Percentiles rank a stretch among this genome's conserved stretches.
Evolutionary conservation across 768 basidiomycete species (phyloP).

Genomic region (Mycena polygramma): DNA sequence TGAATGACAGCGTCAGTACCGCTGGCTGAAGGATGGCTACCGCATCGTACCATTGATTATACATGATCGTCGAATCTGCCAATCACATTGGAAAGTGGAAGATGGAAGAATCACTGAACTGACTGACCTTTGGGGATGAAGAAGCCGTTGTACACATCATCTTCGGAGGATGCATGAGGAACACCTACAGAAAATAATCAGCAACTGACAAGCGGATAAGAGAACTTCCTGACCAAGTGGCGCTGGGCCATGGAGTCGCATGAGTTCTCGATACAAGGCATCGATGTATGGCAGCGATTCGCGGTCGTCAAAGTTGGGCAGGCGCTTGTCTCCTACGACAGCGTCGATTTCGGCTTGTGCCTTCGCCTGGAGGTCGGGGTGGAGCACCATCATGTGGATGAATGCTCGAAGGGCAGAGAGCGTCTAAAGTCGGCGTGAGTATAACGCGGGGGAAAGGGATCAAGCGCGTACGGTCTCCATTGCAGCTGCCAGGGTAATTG

Average conservation of each 20-base stretch:
- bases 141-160: conserved; percentile 36
- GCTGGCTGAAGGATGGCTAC: neutral
- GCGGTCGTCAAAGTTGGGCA: conserved; percentile 36
- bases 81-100: neutral
- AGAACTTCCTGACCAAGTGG: conserved; percentile 28
- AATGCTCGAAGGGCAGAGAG: conserved; percentile 48
- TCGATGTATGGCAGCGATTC: conserved; percentile 33
- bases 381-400: conserved; percentile 48
- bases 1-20: neutral
- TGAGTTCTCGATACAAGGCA: conserved; percentile 32
- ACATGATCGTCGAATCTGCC: conserved; percentile 36
- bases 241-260: conserved; percentile 34
- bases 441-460: neutral
- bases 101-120: neutral
- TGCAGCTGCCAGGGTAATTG: conserved; percentile 37
- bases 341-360: conserved; percentile 49
- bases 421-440: conserved; percentile 38
- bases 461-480: conserved; percentile 35
- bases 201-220: neutral
- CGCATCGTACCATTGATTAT: conserved; percentile 34
- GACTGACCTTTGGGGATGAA: conserved; percentile 36
- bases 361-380: conserved; percentile 48
- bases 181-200: conserved; percentile 26
- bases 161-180: conserved; percentile 32
- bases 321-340: conserved; percentile 37